Conservation (phyloP, 2,329 filamentous ascomycete genomes). For the Cladophialophora yegresii region DNA sequence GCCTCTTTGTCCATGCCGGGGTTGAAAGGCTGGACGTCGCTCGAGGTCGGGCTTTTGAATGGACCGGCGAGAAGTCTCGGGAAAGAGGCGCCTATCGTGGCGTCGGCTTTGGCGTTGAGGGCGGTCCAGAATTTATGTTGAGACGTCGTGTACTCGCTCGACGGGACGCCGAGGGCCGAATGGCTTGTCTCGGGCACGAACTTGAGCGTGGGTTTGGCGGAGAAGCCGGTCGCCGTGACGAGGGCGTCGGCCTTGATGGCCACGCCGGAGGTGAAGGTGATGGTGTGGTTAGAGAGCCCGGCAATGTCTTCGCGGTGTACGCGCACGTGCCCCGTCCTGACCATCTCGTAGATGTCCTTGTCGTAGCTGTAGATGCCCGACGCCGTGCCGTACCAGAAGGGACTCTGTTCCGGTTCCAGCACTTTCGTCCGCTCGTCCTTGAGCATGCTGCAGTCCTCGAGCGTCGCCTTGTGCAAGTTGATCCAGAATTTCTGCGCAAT, state of each 20-base stretch:
- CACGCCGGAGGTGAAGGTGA: conserved; percentile 54
- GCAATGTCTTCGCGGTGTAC: conserved; percentile 60
- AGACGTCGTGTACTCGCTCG: conserved; percentile 35
- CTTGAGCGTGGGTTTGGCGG: conserved; percentile 50
- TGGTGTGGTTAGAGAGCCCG: conserved; percentile 48
- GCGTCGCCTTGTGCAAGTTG: conserved; percentile 52
- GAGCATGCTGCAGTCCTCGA: conserved; percentile 52
- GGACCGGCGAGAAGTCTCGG: conserved; percentile 46
- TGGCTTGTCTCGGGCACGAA: conserved; percentile 51
- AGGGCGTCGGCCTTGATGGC: conserved; percentile 54
- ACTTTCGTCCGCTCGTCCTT: conserved; percentile 48
- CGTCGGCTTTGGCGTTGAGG: conserved; percentile 50
- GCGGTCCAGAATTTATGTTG: conserved; percentile 40
- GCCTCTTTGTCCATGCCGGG: conserved; percentile 22
- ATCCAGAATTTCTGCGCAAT: conserved; percentile 57
- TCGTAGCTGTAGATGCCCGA: conserved; percentile 64
- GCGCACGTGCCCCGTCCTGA: conserved; percentile 56
- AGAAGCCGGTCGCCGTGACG: conserved; percentile 61
- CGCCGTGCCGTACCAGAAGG: conserved; percentile 57
- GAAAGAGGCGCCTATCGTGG: conserved; percentile 47
- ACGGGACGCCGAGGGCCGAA: conserved; percentile 52
- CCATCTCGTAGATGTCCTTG: conserved; percentile 58
- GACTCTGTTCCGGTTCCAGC: conserved; percentile 45
- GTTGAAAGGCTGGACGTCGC: conserved; percentile 23
- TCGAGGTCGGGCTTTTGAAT: conserved; percentile 41